These are phyloP conservation scores for Tetraselmis chui DNA, from an alignment of 139 green algal species.

Conservation along the genomic window DNA sequence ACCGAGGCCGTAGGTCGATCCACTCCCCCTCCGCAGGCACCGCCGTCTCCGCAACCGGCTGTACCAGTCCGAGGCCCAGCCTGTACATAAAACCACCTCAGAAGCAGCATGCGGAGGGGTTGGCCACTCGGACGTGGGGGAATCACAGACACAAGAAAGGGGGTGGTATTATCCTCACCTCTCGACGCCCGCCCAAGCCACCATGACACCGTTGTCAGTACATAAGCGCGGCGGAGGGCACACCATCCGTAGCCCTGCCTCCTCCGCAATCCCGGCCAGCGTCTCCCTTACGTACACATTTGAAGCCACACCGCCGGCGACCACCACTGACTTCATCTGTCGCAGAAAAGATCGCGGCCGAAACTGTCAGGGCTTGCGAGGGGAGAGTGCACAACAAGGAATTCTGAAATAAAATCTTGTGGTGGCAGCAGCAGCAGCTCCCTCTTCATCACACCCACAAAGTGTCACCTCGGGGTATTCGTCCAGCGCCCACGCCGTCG, in stretches of 20 bases:
- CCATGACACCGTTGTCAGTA: constrained; percentile 98
- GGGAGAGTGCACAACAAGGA: not conserved
- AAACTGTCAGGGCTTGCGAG: not conserved
- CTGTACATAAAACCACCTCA: constrained; percentile 23
- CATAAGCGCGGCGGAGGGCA: constrained; percentile 77
- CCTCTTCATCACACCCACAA: constrained; percentile 7
- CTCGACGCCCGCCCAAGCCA: constrained; percentile 92
- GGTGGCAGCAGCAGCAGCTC: too few relatives aligned
- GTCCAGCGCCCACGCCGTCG: constrained; percentile 52
- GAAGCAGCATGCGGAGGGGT: constrained; percentile 3
- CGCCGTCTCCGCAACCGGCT: constrained; percentile 18
- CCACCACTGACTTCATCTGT: constrained; percentile 60
- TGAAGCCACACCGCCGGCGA: constrained; percentile 88
- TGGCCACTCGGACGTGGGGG: too few relatives aligned
- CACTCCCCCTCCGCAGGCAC: constrained; percentile 35
- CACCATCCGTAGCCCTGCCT: constrained; percentile 54
- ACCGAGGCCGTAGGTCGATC: constrained; percentile 79
- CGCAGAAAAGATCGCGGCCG: not conserved
- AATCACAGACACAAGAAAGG: too few relatives aligned
- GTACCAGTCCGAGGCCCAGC: constrained; percentile 32
- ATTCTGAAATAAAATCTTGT: too few relatives aligned
- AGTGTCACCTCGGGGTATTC: constrained; percentile 24
- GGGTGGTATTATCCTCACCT: too few relatives aligned
- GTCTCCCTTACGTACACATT: constrained; percentile 69
- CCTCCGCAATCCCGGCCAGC: constrained; percentile 41